Evolutionary conservation across 164 flowering plant genomes (phyloP).

Genomic region (Berberis thunbergii): DNA sequence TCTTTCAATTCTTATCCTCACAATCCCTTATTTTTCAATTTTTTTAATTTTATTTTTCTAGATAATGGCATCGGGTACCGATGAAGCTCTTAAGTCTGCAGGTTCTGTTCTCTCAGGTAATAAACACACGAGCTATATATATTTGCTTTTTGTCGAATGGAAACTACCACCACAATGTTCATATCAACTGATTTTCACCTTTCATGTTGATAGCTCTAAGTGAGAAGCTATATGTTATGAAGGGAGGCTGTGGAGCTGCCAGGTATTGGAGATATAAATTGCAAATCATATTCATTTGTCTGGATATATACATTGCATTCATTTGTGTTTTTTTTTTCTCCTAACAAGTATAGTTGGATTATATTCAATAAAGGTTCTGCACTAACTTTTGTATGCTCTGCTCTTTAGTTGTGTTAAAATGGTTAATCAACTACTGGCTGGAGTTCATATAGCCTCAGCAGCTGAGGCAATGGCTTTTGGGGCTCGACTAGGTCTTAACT

Average conservation of each 20-base stretch:
- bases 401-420: conserved; percentile 76
- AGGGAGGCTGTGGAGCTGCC: conserved; percentile 96
- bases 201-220: conserved; percentile 58
- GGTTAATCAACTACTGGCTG: conserved; percentile 99
- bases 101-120: conserved; percentile 88
- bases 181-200: conserved; percentile 9
- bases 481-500: conserved; percentile 79
- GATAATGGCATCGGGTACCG: conserved; percentile 93
- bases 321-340: too few relatives aligned
- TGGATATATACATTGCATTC: too few relatives aligned
- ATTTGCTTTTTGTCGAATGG: not conserved
- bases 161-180: not conserved
- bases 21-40: not conserved
- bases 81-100: conserved; percentile 65
- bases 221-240: conserved; percentile 87
- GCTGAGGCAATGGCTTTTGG: conserved; percentile 99
- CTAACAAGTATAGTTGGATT: too few relatives aligned
- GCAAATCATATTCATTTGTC: too few relatives aligned
- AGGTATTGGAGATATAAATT: conserved; percentile 39
- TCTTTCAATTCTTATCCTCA: too few relatives aligned
- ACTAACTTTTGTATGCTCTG: not conserved
- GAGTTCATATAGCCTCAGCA: conserved; percentile 95
- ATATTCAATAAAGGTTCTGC: not conserved
- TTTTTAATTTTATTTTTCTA: conserved; percentile 10
- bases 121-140: not conserved